These are phyloP conservation scores for Ceratobasidium sp. DNA, from an alignment of 1,284 basidiomycete genomes.

Conservation along the genomic window DNA sequence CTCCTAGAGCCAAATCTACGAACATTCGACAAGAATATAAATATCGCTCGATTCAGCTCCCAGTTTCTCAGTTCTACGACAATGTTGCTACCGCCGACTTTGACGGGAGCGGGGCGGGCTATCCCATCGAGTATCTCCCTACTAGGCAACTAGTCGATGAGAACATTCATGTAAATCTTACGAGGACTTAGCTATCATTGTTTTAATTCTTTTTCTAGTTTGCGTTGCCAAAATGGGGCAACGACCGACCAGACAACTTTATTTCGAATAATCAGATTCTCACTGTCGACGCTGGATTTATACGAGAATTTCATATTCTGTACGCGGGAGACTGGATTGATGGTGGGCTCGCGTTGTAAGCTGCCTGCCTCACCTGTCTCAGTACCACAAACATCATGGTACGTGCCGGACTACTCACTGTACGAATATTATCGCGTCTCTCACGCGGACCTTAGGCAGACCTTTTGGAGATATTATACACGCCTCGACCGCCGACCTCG, in stretches of 20 bases:
- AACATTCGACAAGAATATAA: conserved; percentile 20
- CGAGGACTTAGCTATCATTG: too few relatives aligned
- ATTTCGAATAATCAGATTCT: not conserved
- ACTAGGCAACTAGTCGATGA: conserved; percentile 43
- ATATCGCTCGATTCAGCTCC: conserved; percentile 45
- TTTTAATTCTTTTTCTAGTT: conserved; percentile 25
- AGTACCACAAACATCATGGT: too few relatives aligned
- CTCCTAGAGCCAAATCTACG: not conserved
- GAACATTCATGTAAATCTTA: conserved; percentile 45
- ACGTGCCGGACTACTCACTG: too few relatives aligned
- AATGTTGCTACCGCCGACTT: conserved; percentile 50
- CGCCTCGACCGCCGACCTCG: too few relatives aligned
- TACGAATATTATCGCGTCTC: too few relatives aligned
- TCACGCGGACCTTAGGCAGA: too few relatives aligned
- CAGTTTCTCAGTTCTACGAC: conserved; percentile 49
- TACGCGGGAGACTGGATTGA: conserved; percentile 53
- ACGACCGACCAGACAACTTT: conserved; percentile 45
- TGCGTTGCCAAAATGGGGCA: conserved; percentile 49
- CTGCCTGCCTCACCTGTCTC: too few relatives aligned
- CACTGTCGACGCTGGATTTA: conserved; percentile 13
- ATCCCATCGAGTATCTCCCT: conserved; percentile 48
- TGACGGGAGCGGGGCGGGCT: conserved; percentile 45
- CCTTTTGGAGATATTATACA: too few relatives aligned
- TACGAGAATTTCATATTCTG: conserved; percentile 50
- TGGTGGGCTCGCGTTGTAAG: too few relatives aligned